phyloP scores from a whole-genome alignment of 352 stramenopile genomes.

The Globisporangium carolinianum region DNA sequence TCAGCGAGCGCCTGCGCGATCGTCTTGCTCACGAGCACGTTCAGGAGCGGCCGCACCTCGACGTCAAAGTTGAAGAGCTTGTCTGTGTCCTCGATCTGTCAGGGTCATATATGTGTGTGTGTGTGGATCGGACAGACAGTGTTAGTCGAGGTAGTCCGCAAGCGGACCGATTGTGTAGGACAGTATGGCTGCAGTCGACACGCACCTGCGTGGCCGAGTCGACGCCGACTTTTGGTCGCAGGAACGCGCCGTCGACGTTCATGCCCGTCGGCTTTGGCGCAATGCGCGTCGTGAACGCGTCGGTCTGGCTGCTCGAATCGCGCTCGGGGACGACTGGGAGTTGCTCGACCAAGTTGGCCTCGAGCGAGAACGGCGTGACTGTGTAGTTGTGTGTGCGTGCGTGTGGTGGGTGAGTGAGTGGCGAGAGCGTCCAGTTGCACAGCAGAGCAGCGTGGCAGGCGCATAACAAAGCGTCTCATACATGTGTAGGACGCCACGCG shows the following conservation, averaged over 20 bases:
- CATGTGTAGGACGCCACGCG: constrained; percentile 27
- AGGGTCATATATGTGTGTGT: no score
- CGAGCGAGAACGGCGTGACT: constrained; percentile 54
- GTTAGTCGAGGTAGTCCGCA: not conserved
- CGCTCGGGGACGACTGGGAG: constrained; percentile 20
- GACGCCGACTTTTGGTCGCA: constrained; percentile 63
- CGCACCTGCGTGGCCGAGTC: constrained; percentile 62
- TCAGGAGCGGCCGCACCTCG: constrained; percentile 69
- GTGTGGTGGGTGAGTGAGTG: no score
- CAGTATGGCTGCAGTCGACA: no score
- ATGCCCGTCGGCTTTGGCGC: constrained; percentile 24
- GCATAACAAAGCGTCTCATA: constrained; percentile 8
- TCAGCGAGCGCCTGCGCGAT: constrained; percentile 70
- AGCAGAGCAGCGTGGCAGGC: no score
- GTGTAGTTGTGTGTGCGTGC: no score
- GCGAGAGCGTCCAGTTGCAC: no score
- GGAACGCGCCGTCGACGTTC: constrained; percentile 40
- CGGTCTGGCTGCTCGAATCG: constrained; percentile 58
- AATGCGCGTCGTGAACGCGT: constrained; percentile 43
- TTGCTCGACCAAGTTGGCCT: constrained; percentile 64
- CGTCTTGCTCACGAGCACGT: constrained; percentile 77
- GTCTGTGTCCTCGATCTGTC: constrained; percentile 67
- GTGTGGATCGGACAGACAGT: not conserved
- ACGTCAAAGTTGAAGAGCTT: constrained; percentile 77
- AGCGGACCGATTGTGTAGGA: not conserved